Base-by-base conservation (phyloP, 768 basidiomycete genomes). In the Lactarius akahatsu region DNA sequence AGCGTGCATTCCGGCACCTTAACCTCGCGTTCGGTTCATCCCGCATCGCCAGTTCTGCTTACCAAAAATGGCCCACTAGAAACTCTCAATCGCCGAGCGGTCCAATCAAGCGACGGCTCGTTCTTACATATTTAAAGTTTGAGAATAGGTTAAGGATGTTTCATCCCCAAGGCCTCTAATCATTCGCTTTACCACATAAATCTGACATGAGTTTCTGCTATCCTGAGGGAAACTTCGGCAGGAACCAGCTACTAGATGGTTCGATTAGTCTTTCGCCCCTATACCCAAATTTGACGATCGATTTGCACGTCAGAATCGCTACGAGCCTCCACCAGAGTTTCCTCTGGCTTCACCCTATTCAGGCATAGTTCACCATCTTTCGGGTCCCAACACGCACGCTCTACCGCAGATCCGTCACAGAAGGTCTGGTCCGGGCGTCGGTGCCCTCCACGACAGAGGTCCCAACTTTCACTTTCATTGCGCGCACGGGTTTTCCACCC, bases 251-350 rank as follows among this genome's bases (percentile, higher is more conserved):
- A 90, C 88, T 90, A 89, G 83, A 90, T 89, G 89, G 89, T 90
- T 91, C 87, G 88, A 92, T 91, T 90, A 89, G 90, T 91, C 90
- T 91, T 91, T 91, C 87, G 86, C 89, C 90, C 90, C 90, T 91
- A 91, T 91, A 90, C 89, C 88, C 89, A 90, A 89, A 88, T 91
- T 89, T 81, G 87, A 91, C 89, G 86, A 91, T 90, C 87, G 89
- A 91, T 91, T 91, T 92, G 90, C 90, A 91, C 87, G 88, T 91
- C 90, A 92, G 90, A 91, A 92, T 88, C 86, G 89, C 90, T 91
- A 89, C 87, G 86, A 89, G 87, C 90, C 88, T 91, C 89, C 89
- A 91, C 88, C 90, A 91, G 89, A 89, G 90, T 92, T 91, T 91
- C 89, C 90, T 89, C 89, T 91, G 90, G 89, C 90, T 91, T 90